A percentile compares a stretch with the other conserved stretches of the same genome.
phyloP scores from a whole-genome alignment of 2,329 filamentous ascomycete genomes.

The Ceratocystis lukuohia region DNA sequence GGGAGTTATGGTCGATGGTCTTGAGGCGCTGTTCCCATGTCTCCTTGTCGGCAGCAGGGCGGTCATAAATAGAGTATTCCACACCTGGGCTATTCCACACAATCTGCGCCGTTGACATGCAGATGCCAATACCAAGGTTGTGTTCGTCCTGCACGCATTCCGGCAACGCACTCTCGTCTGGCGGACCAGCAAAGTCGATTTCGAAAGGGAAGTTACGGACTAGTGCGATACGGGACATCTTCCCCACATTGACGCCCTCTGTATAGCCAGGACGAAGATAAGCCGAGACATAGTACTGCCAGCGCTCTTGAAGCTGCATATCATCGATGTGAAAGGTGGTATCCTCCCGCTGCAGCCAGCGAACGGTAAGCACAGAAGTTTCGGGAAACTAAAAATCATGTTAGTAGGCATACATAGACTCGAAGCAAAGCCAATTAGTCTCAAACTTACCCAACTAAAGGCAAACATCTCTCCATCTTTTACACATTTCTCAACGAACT shows the following conservation, averaged over 20 bases:
- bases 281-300: conserved; percentile 93
- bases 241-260: conserved; percentile 55
- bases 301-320: conserved; percentile 66
- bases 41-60: conserved; percentile 53
- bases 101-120: conserved; percentile 65
- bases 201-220: conserved; percentile 57
- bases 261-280: conserved; percentile 83
- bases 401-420: background rate
- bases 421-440: background rate
- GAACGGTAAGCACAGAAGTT: conserved; percentile 33
- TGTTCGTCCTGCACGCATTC: conserved; percentile 45
- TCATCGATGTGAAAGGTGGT: conserved; percentile 80
- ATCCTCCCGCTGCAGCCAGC: conserved; percentile 54
- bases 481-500: conserved; percentile 81
- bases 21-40: conserved; percentile 40
- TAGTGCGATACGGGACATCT: conserved; percentile 55
- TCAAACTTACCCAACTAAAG: conserved; percentile 67
- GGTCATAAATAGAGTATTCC: conserved; percentile 61
- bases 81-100: conserved; percentile 58
- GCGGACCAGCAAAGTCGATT: conserved; percentile 31
- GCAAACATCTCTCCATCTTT: conserved; percentile 89
- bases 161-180: conserved; percentile 42
- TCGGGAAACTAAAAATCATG: background rate
- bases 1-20: conserved; percentile 39
- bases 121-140: conserved; percentile 58